Conservation (phyloP, 208 protist species). For the Strigomonas oncopelti region DNA sequence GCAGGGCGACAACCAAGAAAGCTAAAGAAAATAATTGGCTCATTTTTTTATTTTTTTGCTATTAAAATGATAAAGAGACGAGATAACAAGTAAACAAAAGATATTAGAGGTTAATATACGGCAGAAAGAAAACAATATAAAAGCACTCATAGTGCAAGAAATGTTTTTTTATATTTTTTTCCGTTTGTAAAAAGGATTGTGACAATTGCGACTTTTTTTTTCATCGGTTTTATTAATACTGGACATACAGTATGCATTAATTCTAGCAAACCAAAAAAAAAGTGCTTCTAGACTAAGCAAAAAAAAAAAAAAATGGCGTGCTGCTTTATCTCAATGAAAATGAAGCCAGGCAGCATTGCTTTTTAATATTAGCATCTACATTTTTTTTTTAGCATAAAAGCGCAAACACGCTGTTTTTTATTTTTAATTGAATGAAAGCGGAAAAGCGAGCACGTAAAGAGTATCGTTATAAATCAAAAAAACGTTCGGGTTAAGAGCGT, state of each 20-base stretch:
- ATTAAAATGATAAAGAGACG: not conserved
- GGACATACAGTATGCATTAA: not conserved
- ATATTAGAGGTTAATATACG: not conserved
- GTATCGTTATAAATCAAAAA: no score
- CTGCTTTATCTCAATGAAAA: not conserved
- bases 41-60: slow-evolving; percentile 4
- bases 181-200: slow-evolving; percentile 20
- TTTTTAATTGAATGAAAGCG: no score
- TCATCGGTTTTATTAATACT: not conserved
- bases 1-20: slow-evolving; percentile 20
- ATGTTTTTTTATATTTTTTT: slow-evolving; percentile 10
- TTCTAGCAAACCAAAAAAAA: not conserved
- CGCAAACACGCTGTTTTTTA: no score
- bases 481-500: no score
- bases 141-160: not conserved
- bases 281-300: not conserved
- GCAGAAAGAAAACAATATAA: not conserved
- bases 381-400: no score
- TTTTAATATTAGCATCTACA: no score
- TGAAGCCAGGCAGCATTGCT: not conserved
- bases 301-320: no score
- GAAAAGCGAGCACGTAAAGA: no score
- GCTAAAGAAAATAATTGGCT: slow-evolving; percentile 14
- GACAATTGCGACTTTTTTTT: not conserved
- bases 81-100: not conserved